These are phyloP conservation scores for Pleodorina starrii DNA, from an alignment of 139 green algal genomes.

Conservation along the genomic window DNA sequence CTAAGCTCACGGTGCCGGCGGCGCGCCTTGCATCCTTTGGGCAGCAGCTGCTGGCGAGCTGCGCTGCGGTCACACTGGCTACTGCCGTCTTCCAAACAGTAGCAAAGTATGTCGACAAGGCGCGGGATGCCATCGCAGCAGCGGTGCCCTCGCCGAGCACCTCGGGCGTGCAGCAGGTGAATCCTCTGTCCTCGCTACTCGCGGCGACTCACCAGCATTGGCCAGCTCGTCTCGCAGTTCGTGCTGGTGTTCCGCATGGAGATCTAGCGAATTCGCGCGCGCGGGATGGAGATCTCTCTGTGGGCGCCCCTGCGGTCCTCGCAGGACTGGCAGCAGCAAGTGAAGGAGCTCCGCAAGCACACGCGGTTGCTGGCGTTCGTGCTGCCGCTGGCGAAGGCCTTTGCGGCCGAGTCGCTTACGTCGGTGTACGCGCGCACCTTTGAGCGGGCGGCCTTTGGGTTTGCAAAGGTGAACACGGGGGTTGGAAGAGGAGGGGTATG, in stretches of 20 bases:
- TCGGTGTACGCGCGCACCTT: conserved; percentile 77
- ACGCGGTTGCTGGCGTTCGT: conserved; percentile 58
- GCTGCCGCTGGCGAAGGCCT: conserved; percentile 57
- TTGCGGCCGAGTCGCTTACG: conserved; percentile 60
- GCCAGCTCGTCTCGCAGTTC: too few species aligned
- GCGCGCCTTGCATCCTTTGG: conserved; percentile 21
- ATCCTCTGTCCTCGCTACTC: too few species aligned
- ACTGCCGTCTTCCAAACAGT: conserved; percentile 23
- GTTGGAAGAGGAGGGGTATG: too few species aligned
- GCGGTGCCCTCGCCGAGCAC: conserved; percentile 54
- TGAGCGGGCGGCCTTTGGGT: conserved; percentile 74
- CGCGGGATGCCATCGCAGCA: conserved; percentile 41
- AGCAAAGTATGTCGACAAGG: conserved; percentile 18
- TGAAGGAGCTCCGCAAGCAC: conserved; percentile 19
- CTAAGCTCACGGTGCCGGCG: not conserved
- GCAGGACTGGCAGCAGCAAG: conserved; percentile 54
- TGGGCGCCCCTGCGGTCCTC: not conserved
- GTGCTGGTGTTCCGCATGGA: too few species aligned
- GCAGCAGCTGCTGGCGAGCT: conserved; percentile 4
- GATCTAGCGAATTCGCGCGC: not conserved
- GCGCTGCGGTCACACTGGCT: conserved; percentile 10
- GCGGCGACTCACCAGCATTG: too few species aligned
- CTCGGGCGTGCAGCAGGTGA: conserved; percentile 48
- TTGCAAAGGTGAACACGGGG: conserved; percentile 68
- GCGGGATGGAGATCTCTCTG: not conserved